A percentile compares a stretch with the other conserved stretches of the same genome.
These are phyloP conservation scores for Chrysoporthe cubensis DNA, from an alignment of 2,329 filamentous ascomycete species.

Conservation along the genomic window DNA sequence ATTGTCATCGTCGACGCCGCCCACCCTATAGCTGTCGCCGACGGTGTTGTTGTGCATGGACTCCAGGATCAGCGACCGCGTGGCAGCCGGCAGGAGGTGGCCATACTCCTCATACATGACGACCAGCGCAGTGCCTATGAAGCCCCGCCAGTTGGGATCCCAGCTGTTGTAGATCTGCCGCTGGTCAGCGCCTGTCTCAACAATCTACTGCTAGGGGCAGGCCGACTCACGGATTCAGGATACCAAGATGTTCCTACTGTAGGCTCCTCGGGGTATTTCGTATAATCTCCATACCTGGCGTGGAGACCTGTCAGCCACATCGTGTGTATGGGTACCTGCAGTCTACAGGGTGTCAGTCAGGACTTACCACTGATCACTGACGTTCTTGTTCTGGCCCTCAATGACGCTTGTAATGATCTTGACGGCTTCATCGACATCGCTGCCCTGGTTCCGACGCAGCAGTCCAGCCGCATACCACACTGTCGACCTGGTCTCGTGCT, in stretches of 20 bases:
- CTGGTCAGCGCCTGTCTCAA: too few species aligned
- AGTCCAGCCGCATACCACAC: constrained; percentile 64
- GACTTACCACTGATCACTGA: constrained; percentile 57
- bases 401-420: constrained; percentile 60
- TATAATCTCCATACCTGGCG: constrained; percentile 52
- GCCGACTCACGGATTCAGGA: constrained; percentile 28
- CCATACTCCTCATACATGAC: constrained; percentile 63
- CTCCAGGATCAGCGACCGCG: constrained; percentile 51
- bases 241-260: constrained; percentile 57
- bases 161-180: constrained; percentile 56
- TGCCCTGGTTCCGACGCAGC: constrained; percentile 55
- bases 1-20: constrained; percentile 63
- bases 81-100: constrained; percentile 45
- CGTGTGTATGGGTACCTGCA: too few species aligned
- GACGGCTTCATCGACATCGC: constrained; percentile 54
- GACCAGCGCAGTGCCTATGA: constrained; percentile 62
- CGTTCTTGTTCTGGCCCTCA: constrained; percentile 54
- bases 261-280: constrained; percentile 60
- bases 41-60: constrained; percentile 59
- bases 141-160: constrained; percentile 69
- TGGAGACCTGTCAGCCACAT: background rate
- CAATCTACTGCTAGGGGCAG: too few species aligned
- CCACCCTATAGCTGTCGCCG: constrained; percentile 65
- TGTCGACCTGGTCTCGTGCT: constrained; percentile 62
- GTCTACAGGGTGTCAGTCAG: background rate